A percentile compares a stretch with the other conserved stretches of the same genome.
phyloP scores from a whole-genome alignment of 805 yeast genomes.

The Torulaspora quercuum region DNA sequence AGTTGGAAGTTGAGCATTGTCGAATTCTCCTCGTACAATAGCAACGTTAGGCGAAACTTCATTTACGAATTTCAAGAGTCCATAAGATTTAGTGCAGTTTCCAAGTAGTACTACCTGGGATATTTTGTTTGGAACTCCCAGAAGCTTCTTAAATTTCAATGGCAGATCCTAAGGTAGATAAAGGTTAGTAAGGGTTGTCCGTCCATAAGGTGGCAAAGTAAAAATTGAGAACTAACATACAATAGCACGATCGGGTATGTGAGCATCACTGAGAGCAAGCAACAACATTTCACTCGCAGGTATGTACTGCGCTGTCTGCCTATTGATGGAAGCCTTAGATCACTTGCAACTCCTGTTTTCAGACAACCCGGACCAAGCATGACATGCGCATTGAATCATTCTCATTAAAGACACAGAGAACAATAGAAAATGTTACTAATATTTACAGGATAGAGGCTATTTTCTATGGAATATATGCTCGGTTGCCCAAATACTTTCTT shows the following conservation, averaged over 20 bases:
- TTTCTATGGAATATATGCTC: slow-evolving; percentile 1
- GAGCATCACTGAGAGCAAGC: slow-evolving; percentile 84
- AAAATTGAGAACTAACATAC: too few relatives aligned
- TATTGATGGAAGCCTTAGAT: too few relatives aligned
- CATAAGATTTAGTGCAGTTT: slow-evolving; percentile 65
- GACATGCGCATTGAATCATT: background rate
- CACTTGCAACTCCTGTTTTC: too few relatives aligned
- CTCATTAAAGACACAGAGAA: background rate
- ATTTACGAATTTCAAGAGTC: slow-evolving; percentile 61
- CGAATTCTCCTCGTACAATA: slow-evolving; percentile 80
- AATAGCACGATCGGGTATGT: slow-evolving; percentile 80
- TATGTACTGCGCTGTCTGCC: too few relatives aligned
- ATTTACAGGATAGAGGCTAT: background rate
- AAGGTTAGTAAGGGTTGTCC: slow-evolving; percentile 14
- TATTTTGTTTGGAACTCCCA: slow-evolving; percentile 75
- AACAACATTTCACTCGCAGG: too few relatives aligned
- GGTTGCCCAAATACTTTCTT: slow-evolving; percentile 69
- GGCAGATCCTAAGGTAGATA: slow-evolving; percentile 41
- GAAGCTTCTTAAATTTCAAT: slow-evolving; percentile 60
- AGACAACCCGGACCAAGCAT: too few relatives aligned
- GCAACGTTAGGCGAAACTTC: slow-evolving; percentile 68
- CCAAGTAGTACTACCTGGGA: slow-evolving; percentile 84
- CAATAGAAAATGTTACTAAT: background rate
- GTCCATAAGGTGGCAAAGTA: background rate
- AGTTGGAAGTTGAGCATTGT: slow-evolving; percentile 42